Conservation (phyloP, 352 stramenopile species). For the Phytophthora crassamura region DNA sequence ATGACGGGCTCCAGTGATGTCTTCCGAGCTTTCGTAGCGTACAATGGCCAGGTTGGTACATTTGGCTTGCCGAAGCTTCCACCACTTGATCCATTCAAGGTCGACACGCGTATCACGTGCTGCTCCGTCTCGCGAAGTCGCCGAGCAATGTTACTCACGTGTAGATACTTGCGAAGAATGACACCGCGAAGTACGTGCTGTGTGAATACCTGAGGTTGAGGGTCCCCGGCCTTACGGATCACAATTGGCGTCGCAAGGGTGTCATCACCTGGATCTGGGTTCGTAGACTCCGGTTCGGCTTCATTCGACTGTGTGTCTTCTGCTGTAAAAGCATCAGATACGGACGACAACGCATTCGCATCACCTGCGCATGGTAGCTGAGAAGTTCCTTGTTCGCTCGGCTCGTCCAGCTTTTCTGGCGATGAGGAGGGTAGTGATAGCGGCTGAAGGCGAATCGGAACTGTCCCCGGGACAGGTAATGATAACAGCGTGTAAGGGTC, state of each 20-base stretch:
- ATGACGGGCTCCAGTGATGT: slow-evolving; percentile 19
- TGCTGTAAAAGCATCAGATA: neutral
- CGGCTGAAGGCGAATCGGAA: slow-evolving; percentile 17
- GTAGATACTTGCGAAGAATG: slow-evolving; percentile 73
- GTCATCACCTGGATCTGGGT: slow-evolving; percentile 19
- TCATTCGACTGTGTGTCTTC: slow-evolving; percentile 6
- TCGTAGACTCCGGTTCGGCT: slow-evolving; percentile 5
- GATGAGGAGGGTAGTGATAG: slow-evolving; percentile 2
- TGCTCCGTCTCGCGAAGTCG: slow-evolving; percentile 74
- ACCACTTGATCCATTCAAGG: slow-evolving; percentile 14
- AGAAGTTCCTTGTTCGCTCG: slow-evolving; percentile 1
- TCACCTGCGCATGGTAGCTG: neutral
- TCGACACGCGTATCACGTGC: slow-evolving; percentile 45
- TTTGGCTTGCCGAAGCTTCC: slow-evolving; percentile 15
- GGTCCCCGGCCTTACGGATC: slow-evolving; percentile 36
- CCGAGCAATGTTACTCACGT: slow-evolving; percentile 66
- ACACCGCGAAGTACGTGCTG: slow-evolving; percentile 68
- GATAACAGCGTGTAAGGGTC: neutral
- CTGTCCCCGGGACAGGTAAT: slow-evolving; percentile 4
- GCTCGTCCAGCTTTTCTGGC: neutral
- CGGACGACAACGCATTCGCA: neutral
- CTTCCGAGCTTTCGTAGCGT: slow-evolving; percentile 14
- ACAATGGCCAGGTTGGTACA: neutral
- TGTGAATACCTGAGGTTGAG: slow-evolving; percentile 47
- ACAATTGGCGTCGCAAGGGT: slow-evolving; percentile 44